Base-by-base conservation (phyloP, 768 basidiomycete genomes). In the Glaciozyma antarctica region DNA sequence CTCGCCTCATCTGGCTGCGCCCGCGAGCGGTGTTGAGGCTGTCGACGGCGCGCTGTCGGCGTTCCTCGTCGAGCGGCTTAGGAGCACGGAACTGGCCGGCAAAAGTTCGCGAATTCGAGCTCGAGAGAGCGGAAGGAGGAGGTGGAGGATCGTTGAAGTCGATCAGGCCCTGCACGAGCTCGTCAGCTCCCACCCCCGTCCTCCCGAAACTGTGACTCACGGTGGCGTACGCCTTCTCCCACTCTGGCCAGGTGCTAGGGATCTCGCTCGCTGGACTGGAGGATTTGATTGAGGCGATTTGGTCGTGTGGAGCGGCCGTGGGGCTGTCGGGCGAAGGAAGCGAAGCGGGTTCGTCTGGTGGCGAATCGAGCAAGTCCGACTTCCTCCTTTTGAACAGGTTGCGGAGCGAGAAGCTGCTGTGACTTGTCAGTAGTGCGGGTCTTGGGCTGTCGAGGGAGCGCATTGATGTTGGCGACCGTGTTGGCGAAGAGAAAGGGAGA, bases 131-230 rank as follows among this genome's bases (percentile, higher is more conserved):
- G 28, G 58, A 41, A 5, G 68, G 68, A 9, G 68, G 68, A 24
- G 62, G 64, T 1, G 68, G 68, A 17, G 68, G 68, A 32, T 65
- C 68, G 49, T 54, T 28, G 45, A 69, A 69, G 55, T 69, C 68
- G 52, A 30, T 12, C 13, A 28, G 19, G 10, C 17, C 48, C 22
- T 9, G 48, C 22, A 24, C 34, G 55, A 53, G 13, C 51, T 16
- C 15, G 19, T 55, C 54, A 55, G 28, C 5, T 32, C 28, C 54
- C 17, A 26, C 3, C 28, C 30, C 8, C 8, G 3, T 55, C 13
- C 3, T 7, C 51, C 13, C 3, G 26, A 52, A 28, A 6, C 6
- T 8, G 15, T 8, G 10, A 34, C 34, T 34, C 10, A 28, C 51
- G 26, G 13, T 7, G 19, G 17, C n/a, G 15, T 44, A 49, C 53